phyloP scores from a whole-genome alignment of 495 filamentous ascomycete genomes.

The Stereocaulon alpinum region DNA sequence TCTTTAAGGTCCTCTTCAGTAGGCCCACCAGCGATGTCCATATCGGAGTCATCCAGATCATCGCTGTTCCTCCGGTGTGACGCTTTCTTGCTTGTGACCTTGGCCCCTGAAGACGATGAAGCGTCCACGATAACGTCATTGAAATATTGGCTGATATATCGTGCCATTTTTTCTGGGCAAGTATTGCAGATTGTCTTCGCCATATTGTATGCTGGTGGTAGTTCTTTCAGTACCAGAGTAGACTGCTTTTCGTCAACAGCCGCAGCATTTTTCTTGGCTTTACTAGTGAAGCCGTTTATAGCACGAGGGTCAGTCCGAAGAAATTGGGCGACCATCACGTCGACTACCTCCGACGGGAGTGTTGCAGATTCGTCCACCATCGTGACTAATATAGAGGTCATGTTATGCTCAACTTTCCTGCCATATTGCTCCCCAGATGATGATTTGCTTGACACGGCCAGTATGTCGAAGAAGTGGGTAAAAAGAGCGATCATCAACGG shows the following conservation, averaged over 20 bases:
- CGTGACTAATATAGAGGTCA: slow-evolving; percentile 73
- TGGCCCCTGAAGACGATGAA: slow-evolving; percentile 40
- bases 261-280: slow-evolving; percentile 48
- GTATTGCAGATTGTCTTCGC: slow-evolving; percentile 85
- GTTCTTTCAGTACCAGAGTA: slow-evolving; percentile 70
- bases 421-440: slow-evolving; percentile 67
- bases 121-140: slow-evolving; percentile 90
- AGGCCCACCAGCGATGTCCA: slow-evolving; percentile 48
- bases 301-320: slow-evolving; percentile 65
- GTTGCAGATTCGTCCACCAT: slow-evolving; percentile 77
- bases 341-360: slow-evolving; percentile 76
- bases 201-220: slow-evolving; percentile 90
- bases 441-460: slow-evolving; percentile 65
- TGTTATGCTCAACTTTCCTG: slow-evolving; percentile 85
- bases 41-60: slow-evolving; percentile 59
- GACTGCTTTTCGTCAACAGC: slow-evolving; percentile 61
- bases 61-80: slow-evolving; percentile 37
- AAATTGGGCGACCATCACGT: slow-evolving; percentile 92
- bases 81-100: slow-evolving; percentile 34
- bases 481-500: slow-evolving; percentile 71
- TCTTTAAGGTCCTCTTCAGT: slow-evolving; percentile 79
- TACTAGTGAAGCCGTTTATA: slow-evolving; percentile 35
- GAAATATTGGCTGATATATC: slow-evolving; percentile 91
- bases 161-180: slow-evolving; percentile 88
- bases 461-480: slow-evolving; percentile 79